These are phyloP conservation scores for Russula abietina DNA, from an alignment of 768 basidiomycete species.

Conservation along the genomic window DNA sequence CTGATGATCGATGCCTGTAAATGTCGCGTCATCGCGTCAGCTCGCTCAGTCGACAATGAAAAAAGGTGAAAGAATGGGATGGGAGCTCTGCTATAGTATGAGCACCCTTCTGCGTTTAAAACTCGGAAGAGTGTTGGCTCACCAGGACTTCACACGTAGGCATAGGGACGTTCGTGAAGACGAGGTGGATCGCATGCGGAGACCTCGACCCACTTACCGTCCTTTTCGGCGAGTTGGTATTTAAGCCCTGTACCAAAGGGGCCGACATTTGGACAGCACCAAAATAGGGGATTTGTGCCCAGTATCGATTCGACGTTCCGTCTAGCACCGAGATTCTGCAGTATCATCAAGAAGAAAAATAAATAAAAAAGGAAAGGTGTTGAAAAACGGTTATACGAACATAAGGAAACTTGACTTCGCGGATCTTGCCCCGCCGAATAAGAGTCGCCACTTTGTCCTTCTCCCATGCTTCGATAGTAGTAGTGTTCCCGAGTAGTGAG, in stretches of 20 bases:
- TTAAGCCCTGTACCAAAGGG: conserved; percentile 67
- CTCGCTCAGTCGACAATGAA: background rate
- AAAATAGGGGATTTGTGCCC: conserved; percentile 65
- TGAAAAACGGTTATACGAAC: conserved; percentile 40
- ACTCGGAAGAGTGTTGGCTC: background rate
- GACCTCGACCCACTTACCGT: conserved; percentile 68
- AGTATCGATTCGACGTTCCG: conserved; percentile 74
- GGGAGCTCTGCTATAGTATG: background rate
- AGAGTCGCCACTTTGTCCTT: conserved; percentile 91
- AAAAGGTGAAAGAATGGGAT: background rate
- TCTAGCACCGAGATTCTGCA: conserved; percentile 69
- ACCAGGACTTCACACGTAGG: conserved; percentile 8
- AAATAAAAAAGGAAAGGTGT: background rate
- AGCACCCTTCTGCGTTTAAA: conserved; percentile 4
- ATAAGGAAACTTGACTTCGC: conserved; percentile 91
- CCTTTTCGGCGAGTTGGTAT: conserved; percentile 62
- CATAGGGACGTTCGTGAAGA: background rate
- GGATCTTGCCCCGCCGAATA: conserved; percentile 77
- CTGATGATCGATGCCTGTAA: conserved; percentile 15
- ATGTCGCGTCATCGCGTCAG: background rate
- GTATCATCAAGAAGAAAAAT: conserved; percentile 15
- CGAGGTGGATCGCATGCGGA: conserved; percentile 3
- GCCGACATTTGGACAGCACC: conserved; percentile 71
- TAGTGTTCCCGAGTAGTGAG: conserved; percentile 69
- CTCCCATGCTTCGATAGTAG: conserved; percentile 97